Base-by-base conservation (phyloP, 768 basidiomycete genomes). In the Rhodotorula kratochvilovae region DNA sequence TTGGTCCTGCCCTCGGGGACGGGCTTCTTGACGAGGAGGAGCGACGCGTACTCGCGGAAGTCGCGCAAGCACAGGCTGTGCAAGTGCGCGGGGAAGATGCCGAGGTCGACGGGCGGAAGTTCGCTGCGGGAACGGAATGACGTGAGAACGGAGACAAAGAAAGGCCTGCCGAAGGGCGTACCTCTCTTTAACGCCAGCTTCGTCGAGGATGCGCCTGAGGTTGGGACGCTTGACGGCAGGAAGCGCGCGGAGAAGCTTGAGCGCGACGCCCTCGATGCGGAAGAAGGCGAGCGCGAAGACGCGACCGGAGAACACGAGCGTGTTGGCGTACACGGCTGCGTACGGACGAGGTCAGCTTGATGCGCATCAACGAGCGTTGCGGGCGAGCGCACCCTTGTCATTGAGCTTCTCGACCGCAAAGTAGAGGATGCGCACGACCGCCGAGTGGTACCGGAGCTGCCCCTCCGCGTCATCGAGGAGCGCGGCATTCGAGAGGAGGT, bases 201-300 rank as follows among this genome's bases (percentile, higher is more conserved):
- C 78, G 1, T 70, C 65, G 21, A 81, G 76, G 60, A 82, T 79
- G 6, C 83, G 77, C 76, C 78, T 78, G 42, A 83, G 68, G 36
- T 78, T 78, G 1, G 78, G 77, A 4, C 79, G 76, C 61, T 82
- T 80, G 57, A 79, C 74, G 23, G 79, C 78, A 25, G 82, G 82
- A 8, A 83, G 76, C 0, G 81, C 80, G 3, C 80, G 76, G 7
- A 83, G 78, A 5, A 83, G 79, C 76, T 83, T 82, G 64, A 81
- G 77, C 1, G 80, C 83, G 19, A 83, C 79, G 33, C 82, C 82
- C 6, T 81, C 81, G 63, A 83, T 73, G 27, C 82, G 78, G 77
- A 82, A 83, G 78, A 83, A 83, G 11, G 82, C 82, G 66, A 83
- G 80, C 0, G 83, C 83, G 66, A 81, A 76, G 77, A 82, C 73